These are phyloP conservation scores for Miamiensis avidus DNA, from an alignment of 169 alveolate species.

Conservation along the genomic window DNA sequence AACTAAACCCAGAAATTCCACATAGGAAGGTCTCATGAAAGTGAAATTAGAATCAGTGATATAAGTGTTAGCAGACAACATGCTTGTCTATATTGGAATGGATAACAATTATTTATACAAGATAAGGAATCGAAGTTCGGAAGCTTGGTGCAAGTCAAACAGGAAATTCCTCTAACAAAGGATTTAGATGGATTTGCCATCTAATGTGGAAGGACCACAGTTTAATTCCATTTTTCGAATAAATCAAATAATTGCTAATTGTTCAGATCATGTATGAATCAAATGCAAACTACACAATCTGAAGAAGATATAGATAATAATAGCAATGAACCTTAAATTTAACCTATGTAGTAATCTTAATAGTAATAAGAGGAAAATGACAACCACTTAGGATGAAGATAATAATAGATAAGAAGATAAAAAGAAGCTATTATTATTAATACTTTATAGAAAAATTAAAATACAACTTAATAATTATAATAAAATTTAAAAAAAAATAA, in stretches of 20 bases:
- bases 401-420: no score
- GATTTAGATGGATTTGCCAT: slow-evolving; percentile 1
- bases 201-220: slow-evolving; percentile 17
- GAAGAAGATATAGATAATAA: neutral
- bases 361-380: no score
- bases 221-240: neutral
- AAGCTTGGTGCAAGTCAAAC: slow-evolving; percentile 48
- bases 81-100: slow-evolving; percentile 29
- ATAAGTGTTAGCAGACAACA: slow-evolving; percentile 76
- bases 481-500: no score
- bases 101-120: slow-evolving; percentile 36
- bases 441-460: no score
- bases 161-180: slow-evolving; percentile 16
- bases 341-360: no score
- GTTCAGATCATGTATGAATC: neutral
- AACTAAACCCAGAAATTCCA: neutral
- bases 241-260: neutral
- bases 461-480: no score
- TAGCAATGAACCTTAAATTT: no score
- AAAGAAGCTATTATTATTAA: no score
- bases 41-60: slow-evolving; percentile 82
- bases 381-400: no score
- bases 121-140: slow-evolving; percentile 68
- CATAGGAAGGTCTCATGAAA: slow-evolving; percentile 80
- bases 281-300: neutral